Base-by-base conservation (phyloP, 768 basidiomycete species). In the Mycena metata region DNA sequence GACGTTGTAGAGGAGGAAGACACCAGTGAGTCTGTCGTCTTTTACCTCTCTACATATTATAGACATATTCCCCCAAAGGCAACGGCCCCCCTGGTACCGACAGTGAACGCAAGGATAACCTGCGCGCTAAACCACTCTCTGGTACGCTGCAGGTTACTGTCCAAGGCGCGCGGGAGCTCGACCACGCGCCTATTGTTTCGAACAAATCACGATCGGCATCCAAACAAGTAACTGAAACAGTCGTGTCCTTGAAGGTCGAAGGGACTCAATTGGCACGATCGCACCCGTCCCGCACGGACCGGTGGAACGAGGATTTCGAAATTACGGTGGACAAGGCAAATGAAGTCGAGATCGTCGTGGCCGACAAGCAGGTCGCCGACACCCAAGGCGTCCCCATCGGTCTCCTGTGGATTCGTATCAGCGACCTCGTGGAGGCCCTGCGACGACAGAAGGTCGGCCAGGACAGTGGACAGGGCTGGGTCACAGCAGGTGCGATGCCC, bases 281-380 rank as follows among this genome's bases (percentile, higher is more conserved):
- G 0, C 96, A 97, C 77, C 94, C 95, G 10, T 91, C 96, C 12
- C 91, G 96, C 66, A 98, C 92, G 33, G 98, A 99, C 80, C 91
- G 94, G 50, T 99, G 98, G 98, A 95, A 95, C 77, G 96, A 99
- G 80, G 94, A 96, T 66, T 98, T 99, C 69, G 96, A 97, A 79
- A 95, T 99, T 66, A 86, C 91, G 0, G 94, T 99, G 45, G 97
- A 99, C 83, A 99, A 99, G 80, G 96, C 97, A 16, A 98, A 97
- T 77, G 98, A 99, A 84, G 93, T 98, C 55, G 98, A 99, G 81
- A 91, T 99, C 58, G 94, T 95, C 35, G 89, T 99, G 36, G 96
- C 96, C 74, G 98, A 99, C 80, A 95, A 95, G 73, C 93, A 94
- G 74, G 87, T 89, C 21, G 91, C 90, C 64, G 94, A 96, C 69